Evolutionary conservation across 495 filamentous ascomycete genomes (phyloP), one percentile per base, ranked within the genome.

Genomic region (Haplographium delicatum): DNA sequence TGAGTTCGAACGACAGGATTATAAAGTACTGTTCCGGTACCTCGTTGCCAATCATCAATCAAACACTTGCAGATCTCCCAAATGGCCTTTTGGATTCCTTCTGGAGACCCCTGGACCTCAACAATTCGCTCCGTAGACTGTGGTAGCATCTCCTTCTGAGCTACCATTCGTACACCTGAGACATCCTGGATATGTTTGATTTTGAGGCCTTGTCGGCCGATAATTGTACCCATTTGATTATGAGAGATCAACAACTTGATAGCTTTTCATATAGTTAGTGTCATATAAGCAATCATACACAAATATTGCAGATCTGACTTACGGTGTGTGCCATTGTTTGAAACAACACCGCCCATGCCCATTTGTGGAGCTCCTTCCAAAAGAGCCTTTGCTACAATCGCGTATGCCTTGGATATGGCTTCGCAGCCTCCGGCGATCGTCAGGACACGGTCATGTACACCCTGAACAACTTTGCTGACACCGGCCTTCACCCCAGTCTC

Each of bases 51-150:
- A 67, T 98, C 93, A 65, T 98, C 93, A 39, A 98, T 85, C 58
- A 98, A 77, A 68, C 94, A 97, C 72, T 97, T 98, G 70, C 89
- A 91, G 56, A 98, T 98, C 65, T 98, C 93, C 94, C 93, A 97
- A 34, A 93, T 74, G 45, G 93, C 94, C 68, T 89, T 88, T 66
- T 96, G 88, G 60, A 98, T 91, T 38, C 93, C 90, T 27, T 93
- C 89, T 24, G 93, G 88, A 5, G 83, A 89, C 59, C 93, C 93
- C 65, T 91, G 86, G 43, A 98, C 86, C 65, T 97, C 94, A 47
- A 98, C 94, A 57, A 98, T 88, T 39, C 93, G 86, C 71, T 98
- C 93, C n/a, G 93, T 98, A 10, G 93, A 98, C 66, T 97, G 93
- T 22, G 93, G 93, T 26, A 97, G 83, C 93, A 98, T 97, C 63